Evolutionary conservation across 768 basidiomycete species (phyloP).

Genomic region (Pleurotus eryngii): DNA sequence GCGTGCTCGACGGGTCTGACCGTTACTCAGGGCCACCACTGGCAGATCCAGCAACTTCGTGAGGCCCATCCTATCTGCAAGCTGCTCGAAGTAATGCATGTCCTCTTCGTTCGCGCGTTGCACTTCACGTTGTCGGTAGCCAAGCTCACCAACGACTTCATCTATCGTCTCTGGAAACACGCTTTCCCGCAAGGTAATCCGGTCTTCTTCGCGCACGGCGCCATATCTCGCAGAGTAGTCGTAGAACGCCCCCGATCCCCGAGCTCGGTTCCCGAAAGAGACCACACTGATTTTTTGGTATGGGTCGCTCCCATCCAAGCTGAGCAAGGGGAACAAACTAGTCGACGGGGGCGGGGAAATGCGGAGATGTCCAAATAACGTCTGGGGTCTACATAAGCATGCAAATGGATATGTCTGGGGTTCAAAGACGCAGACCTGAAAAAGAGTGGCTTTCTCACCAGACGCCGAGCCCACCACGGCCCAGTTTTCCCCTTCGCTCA

Average conservation of each 20-base stretch:
- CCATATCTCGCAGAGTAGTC: slow-evolving; percentile 94
- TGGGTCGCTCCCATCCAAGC: slow-evolving; percentile 37
- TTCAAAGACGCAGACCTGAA: slow-evolving; percentile 51
- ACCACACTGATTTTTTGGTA: slow-evolving; percentile 52
- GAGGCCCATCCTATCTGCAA: slow-evolving; percentile 59
- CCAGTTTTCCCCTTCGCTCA: slow-evolving; percentile 67
- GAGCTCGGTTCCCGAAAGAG: slow-evolving; percentile 62
- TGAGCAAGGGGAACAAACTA: slow-evolving; percentile 66
- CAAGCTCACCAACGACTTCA: slow-evolving; percentile 14
- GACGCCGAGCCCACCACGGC: slow-evolving; percentile 67
- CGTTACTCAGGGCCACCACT: slow-evolving; percentile 82
- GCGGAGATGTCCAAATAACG: slow-evolving; percentile 67
- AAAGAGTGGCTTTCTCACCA: slow-evolving; percentile 56
- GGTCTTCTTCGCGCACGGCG: slow-evolving; percentile 81
- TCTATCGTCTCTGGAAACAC: slow-evolving; percentile 55
- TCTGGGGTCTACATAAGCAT: slow-evolving; percentile 31
- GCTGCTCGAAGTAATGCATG: slow-evolving; percentile 40
- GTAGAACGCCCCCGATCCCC: slow-evolving; percentile 69
- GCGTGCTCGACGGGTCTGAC: slow-evolving; percentile 85
- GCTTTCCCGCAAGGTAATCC: slow-evolving; percentile 68
- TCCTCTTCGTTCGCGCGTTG: slow-evolving; percentile 23
- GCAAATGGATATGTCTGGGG: background rate
- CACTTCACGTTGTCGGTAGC: slow-evolving; percentile 15
- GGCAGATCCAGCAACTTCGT: slow-evolving; percentile 74
- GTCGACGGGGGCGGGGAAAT: slow-evolving; percentile 61